phyloP scores from a whole-genome alignment of 176 grass and related monocot genomes.

The Oryza punctata region DNA sequence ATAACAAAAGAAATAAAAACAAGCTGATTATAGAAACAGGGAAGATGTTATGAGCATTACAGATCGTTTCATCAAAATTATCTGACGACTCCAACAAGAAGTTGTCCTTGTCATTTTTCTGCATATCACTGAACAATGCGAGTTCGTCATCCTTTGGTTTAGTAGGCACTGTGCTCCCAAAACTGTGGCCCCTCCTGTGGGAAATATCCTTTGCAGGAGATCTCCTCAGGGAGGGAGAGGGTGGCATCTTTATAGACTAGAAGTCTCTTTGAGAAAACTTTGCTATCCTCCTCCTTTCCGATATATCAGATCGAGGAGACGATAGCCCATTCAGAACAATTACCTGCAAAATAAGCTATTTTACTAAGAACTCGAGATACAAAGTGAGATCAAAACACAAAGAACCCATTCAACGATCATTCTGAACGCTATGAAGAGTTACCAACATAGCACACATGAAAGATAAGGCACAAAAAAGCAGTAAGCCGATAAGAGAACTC shows the following conservation, averaged over 20 bases:
- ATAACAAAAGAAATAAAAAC: conserved; percentile 3
- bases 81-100: conserved; percentile 81
- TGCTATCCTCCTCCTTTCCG: conserved; percentile 37
- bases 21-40: conserved; percentile 21
- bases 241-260: conserved; percentile 64
- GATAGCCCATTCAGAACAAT: conserved; percentile 33
- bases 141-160: conserved; percentile 87
- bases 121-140: conserved; percentile 70
- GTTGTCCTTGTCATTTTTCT: conserved; percentile 76
- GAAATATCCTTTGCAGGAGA: conserved; percentile 58
- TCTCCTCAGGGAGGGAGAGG: conserved; percentile 56
- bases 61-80: conserved; percentile 81
- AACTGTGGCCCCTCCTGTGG: conserved; percentile 70
- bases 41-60: conserved; percentile 50
- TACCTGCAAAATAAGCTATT: conserved; percentile 24
- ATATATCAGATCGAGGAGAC: conserved; percentile 38
- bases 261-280: conserved; percentile 17
- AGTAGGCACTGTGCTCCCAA: conserved; percentile 46
- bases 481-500: neutral
- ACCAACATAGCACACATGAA: neutral
- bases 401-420: neutral
- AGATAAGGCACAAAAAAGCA: neutral
- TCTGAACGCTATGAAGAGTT: neutral
- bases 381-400: conserved; percentile 9
- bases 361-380: neutral